Conservation (phyloP, 805 yeast genomes). For the Candida awuae region DNA sequence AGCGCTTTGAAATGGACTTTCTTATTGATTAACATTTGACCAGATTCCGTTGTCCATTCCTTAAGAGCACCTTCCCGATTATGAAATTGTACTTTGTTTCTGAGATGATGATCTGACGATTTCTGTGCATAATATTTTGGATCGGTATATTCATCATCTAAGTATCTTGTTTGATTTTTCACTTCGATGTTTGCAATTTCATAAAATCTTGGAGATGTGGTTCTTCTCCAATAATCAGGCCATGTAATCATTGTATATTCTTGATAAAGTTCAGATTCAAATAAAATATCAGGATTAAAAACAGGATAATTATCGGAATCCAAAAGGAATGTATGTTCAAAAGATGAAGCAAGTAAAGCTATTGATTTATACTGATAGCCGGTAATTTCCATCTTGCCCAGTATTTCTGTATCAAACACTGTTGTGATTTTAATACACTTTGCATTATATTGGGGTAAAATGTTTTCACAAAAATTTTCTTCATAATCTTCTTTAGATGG, state of each 20-base stretch:
- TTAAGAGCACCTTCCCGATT: constrained; percentile 55
- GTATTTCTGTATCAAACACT: constrained; percentile 26
- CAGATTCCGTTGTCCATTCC: constrained; percentile 55
- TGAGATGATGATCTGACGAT: constrained; percentile 23
- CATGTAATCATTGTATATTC: constrained; percentile 47
- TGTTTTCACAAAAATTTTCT: constrained; percentile 25
- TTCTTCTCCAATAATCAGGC: constrained; percentile 71
- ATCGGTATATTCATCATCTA: constrained; percentile 20
- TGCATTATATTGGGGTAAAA: constrained; percentile 35
- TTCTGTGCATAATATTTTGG: constrained; percentile 24
- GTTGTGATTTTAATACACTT: constrained; percentile 34
- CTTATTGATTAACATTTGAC: constrained; percentile 52
- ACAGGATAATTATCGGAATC: constrained; percentile 42
- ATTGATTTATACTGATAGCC: constrained; percentile 37
- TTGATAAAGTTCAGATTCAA: constrained; percentile 37
- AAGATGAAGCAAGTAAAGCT: constrained; percentile 40
- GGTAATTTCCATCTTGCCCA: constrained; percentile 18
- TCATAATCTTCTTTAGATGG: constrained; percentile 15
- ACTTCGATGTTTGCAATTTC: constrained; percentile 43
- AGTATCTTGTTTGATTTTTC: constrained; percentile 30
- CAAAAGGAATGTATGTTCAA: constrained; percentile 36
- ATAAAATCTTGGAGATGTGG: constrained; percentile 51
- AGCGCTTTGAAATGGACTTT: constrained; percentile 44
- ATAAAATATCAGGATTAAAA: constrained; percentile 42
- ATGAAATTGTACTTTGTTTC: constrained; percentile 36